Percentiles rank a stretch among this genome's conserved stretches.
These are phyloP conservation scores for Cercospora sp. DNA, from an alignment of 2,329 filamentous ascomycete genomes.

Conservation along the genomic window DNA sequence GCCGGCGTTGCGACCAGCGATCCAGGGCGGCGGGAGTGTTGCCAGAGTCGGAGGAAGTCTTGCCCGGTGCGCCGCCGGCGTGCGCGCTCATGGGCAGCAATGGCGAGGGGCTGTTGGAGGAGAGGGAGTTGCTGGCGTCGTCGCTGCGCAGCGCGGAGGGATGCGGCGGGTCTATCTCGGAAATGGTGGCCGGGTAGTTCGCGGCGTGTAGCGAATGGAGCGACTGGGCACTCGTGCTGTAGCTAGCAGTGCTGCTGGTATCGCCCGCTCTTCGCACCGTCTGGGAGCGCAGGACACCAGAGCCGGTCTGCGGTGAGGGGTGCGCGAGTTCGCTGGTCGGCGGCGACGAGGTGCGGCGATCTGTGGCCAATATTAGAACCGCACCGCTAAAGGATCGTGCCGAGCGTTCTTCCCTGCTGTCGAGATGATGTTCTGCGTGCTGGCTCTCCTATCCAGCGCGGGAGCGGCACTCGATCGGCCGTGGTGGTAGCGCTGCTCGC, in stretches of 20 bases:
- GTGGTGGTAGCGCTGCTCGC: slow-evolving; percentile 7
- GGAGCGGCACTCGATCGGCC: slow-evolving; percentile 3
- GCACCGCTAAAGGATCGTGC: slow-evolving; percentile 11
- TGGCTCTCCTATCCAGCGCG: not conserved
- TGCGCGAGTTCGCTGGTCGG: not conserved
- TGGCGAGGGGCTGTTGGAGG: slow-evolving; percentile 16
- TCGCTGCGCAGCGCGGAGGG: slow-evolving; percentile 12
- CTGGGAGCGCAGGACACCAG: slow-evolving; percentile 31
- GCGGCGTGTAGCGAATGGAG: slow-evolving; percentile 1
- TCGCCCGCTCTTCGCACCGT: slow-evolving; percentile 30
- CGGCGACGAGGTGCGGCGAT: slow-evolving; percentile 11
- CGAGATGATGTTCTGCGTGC: slow-evolving; percentile 6
- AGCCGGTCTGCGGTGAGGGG: slow-evolving; percentile 19
- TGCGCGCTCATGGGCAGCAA: slow-evolving; percentile 36
- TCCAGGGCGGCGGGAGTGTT: slow-evolving; percentile 32
- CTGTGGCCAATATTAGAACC: slow-evolving; percentile 10
- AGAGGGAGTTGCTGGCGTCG: slow-evolving; percentile 22
- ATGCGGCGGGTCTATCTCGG: slow-evolving; percentile 22
- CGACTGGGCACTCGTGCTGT: not conserved
- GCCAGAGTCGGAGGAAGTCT: slow-evolving; percentile 40
- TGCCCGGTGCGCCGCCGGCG: slow-evolving; percentile 29
- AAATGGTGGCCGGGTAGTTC: not conserved
- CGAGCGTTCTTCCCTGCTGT: slow-evolving; percentile 9
- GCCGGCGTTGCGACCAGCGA: slow-evolving; percentile 41
- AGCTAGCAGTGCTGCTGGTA: slow-evolving; percentile 9